Conservation (phyloP, 2,329 filamentous ascomycete genomes). For the Ascochyta lentis region DNA sequence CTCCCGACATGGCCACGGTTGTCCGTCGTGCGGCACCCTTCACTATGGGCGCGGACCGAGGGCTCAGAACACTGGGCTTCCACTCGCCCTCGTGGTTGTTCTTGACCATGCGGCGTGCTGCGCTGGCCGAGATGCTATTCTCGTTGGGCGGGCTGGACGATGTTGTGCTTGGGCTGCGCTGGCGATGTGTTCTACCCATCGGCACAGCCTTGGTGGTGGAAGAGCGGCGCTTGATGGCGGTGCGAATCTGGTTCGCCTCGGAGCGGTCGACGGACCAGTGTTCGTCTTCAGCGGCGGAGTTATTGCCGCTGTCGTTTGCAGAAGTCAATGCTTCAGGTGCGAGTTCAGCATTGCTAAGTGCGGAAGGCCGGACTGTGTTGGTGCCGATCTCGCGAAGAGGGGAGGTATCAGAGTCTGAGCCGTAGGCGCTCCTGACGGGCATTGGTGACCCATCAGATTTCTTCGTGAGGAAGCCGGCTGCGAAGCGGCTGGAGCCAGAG, state of each 20-base stretch:
- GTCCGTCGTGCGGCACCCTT: constrained; percentile 56
- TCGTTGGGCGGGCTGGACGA: constrained; percentile 63
- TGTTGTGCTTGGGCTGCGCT: constrained; percentile 61
- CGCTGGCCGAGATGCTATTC: constrained; percentile 66
- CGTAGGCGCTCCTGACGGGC: constrained; percentile 62
- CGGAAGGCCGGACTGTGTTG: constrained; percentile 56
- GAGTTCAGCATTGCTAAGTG: constrained; percentile 61
- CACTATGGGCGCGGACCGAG: constrained; percentile 64
- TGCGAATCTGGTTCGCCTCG: constrained; percentile 62
- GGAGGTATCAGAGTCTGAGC: constrained; percentile 63
- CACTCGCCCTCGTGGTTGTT: constrained; percentile 64
- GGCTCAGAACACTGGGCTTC: constrained; percentile 66
- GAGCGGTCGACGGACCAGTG: constrained; percentile 56
- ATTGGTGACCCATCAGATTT: constrained; percentile 68
- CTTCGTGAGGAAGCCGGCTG: constrained; percentile 83
- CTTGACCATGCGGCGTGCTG: constrained; percentile 71
- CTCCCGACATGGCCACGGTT: constrained; percentile 43
- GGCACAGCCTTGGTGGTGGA: constrained; percentile 52
- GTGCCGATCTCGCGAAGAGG: constrained; percentile 55
- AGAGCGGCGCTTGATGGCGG: constrained; percentile 62
- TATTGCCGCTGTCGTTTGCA: constrained; percentile 43
- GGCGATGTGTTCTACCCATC: constrained; percentile 55
- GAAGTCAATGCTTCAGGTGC: constrained; percentile 33
- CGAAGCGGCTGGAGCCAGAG: constrained; percentile 72
- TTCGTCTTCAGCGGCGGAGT: constrained; percentile 57